Base-by-base conservation (phyloP, 139 green algal species). In the Trebouxia sp. region DNA sequence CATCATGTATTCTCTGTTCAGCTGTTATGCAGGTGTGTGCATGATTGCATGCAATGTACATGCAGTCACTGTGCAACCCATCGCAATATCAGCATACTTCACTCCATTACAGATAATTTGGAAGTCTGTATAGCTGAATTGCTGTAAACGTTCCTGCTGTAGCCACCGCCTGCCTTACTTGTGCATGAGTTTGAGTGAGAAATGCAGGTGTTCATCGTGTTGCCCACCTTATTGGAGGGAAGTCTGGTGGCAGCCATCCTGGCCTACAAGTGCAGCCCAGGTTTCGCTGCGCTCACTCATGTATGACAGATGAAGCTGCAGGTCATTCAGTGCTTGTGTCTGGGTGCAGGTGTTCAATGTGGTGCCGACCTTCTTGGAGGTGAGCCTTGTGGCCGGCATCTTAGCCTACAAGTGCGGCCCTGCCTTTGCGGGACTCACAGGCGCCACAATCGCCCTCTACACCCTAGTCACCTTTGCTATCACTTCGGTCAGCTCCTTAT, bases 271-370 rank as follows among this genome's bases (percentile, higher is more conserved):
- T n/a, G n/a, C n/a, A n/a, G n/a, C n/a, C n/a, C n/a, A n/a, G n/a
- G n/a, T n/a, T n/a, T n/a, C n/a, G n/a, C n/a, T n/a, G n/a, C n/a
- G n/a, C n/a, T n/a, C n/a, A n/a, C n/a, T n/a, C n/a, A n/a, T n/a
- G n/a, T n/a, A n/a, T n/a, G n/a, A n/a, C n/a, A n/a, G n/a, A n/a
- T n/a, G n/a, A n/a, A n/a, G n/a, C n/a, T n/a, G n/a, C n/a, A n/a
- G n/a, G n/a, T n/a, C n/a, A n/a, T n/a, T n/a, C n/a, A n/a, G n/a
- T n/a, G 47, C 47, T 17, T 26, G 47, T 26, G 1, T 53, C 10
- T 7, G 20, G 58, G 92, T 97, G 91, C 87, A 77, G 69, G 69
- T 98, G 5, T 98, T 99, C 92, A 99, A 98, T 78, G 95, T 99
- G 35, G 90, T 95, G 24, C 96, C 96, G 35, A 99, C 96, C 9